A percentile compares a stretch with the other conserved stretches of the same genome.
phyloP scores from a whole-genome alignment of 441 rosid species.

The Biscutella laevigata region DNA sequence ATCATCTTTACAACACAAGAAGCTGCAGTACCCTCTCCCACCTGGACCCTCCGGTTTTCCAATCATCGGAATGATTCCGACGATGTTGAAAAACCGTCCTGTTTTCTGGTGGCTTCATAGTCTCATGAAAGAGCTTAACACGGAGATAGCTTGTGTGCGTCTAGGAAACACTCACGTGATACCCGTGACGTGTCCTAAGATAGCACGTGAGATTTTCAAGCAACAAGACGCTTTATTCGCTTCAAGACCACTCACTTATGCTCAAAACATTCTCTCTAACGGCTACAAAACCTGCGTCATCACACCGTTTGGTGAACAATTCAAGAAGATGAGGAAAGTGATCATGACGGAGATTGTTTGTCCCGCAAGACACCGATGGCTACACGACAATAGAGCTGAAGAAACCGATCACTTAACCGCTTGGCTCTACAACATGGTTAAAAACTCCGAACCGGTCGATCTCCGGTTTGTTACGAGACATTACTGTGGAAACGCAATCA shows the following conservation, averaged over 20 bases:
- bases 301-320: conserved; percentile 32
- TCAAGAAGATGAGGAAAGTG: conserved; percentile 49
- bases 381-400: conserved; percentile 32
- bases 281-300: conserved; percentile 24
- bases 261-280: conserved; percentile 16
- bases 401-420: conserved; percentile 45
- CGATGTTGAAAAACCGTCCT: conserved; percentile 30
- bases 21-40: conserved; percentile 34
- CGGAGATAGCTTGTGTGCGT: conserved; percentile 45
- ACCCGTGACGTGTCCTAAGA: conserved; percentile 38
- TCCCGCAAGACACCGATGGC: conserved; percentile 31
- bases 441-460: conserved; percentile 19
- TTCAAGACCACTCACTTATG: conserved; percentile 31
- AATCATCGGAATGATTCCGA: conserved; percentile 34
- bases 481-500: conserved; percentile 36
- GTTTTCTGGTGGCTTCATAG: conserved; percentile 38
- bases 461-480: conserved; percentile 29
- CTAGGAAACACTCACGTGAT: conserved; percentile 41
- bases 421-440: conserved; percentile 34
- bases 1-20: conserved; percentile 5
- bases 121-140: conserved; percentile 38
- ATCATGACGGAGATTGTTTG: conserved; percentile 30
- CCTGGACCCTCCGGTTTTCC: conserved; percentile 59
- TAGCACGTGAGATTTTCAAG: conserved; percentile 41
- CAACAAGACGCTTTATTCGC: conserved; percentile 37